Base-by-base conservation (phyloP, 352 stramenopile species). In the Elongisporangium anandrum region DNA sequence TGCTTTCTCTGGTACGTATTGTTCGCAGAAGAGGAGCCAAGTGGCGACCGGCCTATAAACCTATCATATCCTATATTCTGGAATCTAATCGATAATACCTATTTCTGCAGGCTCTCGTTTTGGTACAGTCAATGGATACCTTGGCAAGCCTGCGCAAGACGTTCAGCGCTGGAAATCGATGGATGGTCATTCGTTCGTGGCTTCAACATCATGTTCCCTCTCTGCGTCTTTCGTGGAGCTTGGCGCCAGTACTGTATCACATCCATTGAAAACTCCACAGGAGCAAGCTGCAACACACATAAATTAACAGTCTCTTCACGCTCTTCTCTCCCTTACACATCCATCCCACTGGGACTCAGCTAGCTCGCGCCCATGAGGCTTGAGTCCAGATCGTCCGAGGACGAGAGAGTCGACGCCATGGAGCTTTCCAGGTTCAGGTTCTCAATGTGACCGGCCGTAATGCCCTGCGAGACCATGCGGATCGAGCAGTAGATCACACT, bases 401-500 rank as follows among this genome's bases (percentile, higher is more conserved):
- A 1, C 7, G 34, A 45, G 5, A 45, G 1, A 2, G 34, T 45
- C 24, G 66, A 52, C 41, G 34, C 10, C 10, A 45, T 17, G 34
- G 34, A 45, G 34, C 81, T 66, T 64, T 92, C 84, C 38, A 94
- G 67, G 38, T 90, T 73, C 21, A 94, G 55, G 34, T 83, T 81
- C 54, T 86, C 79, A 29, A 92, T 94, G 61, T 92, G 85, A 17
- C 82, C 85, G 0, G 81, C 83, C 1, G 85, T 95, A 56, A 95
- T 86, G 23, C 87, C 87, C 61, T 94, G 85, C 26, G 85, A 92
- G 16, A 90, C 82, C 73, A 95, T 90, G 57, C 83, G 81, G 59
- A 95, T 95, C 61, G 72, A 90, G 72, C 87, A 95, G 70, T 94
- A 92, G 51, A 95, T 81, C 41, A 90, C 77, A 54, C 85, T 94